Conservation (phyloP, 1,284 basidiomycete genomes). For the Austropuccinia psidii region DNA sequence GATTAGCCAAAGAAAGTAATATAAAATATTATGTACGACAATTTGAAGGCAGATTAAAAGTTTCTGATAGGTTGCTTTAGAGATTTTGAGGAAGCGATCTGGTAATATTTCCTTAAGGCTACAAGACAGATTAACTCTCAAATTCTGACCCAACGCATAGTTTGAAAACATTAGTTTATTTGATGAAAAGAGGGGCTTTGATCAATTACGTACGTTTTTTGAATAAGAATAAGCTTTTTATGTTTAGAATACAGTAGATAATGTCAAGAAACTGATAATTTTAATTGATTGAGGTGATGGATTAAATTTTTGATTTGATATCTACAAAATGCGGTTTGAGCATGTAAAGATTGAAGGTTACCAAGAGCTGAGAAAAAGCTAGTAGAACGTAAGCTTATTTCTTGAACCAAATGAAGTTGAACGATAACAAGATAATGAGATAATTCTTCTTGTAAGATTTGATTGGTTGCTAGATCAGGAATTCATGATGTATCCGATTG, state of each 20-base stretch:
- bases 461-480: constrained; percentile 49
- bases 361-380: constrained; percentile 95
- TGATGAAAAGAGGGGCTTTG: constrained; percentile 43
- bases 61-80: constrained; percentile 59
- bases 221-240: constrained; percentile 7
- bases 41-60: constrained; percentile 66
- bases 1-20: constrained; percentile 12
- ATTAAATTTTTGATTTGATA: constrained; percentile 67
- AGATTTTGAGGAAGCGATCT: constrained; percentile 59
- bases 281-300: constrained; percentile 64
- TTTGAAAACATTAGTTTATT: constrained; percentile 7
- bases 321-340: constrained; percentile 76
- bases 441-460: constrained; percentile 76
- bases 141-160: constrained; percentile 14
- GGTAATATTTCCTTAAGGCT: constrained; percentile 64
- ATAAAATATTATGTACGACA: constrained; percentile 58
- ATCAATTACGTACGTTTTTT: constrained; percentile 35
- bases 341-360: constrained; percentile 83
- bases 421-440: constrained; percentile 89
- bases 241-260: constrained; percentile 1
- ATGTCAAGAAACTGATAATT: constrained; percentile 59
- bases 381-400: constrained; percentile 79
- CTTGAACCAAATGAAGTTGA: constrained; percentile 86
- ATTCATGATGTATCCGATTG: constrained; percentile 49
- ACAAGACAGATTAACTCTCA: constrained; percentile 50